These are phyloP conservation scores for Butyriboletus appendiculatus DNA, from an alignment of 1,284 basidiomycete species.

Conservation along the genomic window DNA sequence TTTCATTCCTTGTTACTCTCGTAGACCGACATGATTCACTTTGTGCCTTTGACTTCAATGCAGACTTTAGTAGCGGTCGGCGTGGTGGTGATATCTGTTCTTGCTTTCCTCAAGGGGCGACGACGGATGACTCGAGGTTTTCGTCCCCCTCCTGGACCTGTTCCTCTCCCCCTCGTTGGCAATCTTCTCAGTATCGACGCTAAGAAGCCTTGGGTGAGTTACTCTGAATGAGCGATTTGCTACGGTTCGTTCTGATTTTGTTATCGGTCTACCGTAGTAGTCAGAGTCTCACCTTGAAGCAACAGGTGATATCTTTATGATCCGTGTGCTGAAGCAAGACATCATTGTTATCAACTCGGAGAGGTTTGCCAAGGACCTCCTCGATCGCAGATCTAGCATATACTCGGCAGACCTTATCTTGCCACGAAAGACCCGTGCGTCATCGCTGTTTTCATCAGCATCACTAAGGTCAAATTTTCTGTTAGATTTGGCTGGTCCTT, in stretches of 20 bases:
- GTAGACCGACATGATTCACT: slow-evolving; percentile 4
- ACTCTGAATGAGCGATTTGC: slow-evolving; percentile 20
- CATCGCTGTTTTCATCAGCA: neutral
- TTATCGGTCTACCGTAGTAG: neutral
- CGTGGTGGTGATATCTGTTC: slow-evolving; percentile 2
- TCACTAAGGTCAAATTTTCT: neutral
- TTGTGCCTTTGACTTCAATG: neutral
- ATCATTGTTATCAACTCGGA: slow-evolving; percentile 26
- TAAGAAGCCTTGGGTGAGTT: slow-evolving; percentile 18
- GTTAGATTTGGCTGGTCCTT: slow-evolving; percentile 29
- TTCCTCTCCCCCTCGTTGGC: slow-evolving; percentile 23
- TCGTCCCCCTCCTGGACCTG: slow-evolving; percentile 29
- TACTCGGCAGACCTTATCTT: slow-evolving; percentile 29
- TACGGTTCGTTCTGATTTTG: slow-evolving; percentile 14
- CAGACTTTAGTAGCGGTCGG: slow-evolving; percentile 2
- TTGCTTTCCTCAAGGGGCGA: slow-evolving; percentile 14
- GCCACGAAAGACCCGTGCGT: slow-evolving; percentile 27
- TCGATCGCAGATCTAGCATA: slow-evolving; percentile 24
- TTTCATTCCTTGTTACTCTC: neutral
- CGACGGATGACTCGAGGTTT: slow-evolving; percentile 18
- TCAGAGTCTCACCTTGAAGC: neutral
- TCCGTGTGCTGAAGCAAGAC: slow-evolving; percentile 24
- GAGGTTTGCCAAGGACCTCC: slow-evolving; percentile 26
- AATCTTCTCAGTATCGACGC: slow-evolving; percentile 21
- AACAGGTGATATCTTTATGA: slow-evolving; percentile 25